Conservation (phyloP, 1,284 basidiomycete species). For the Microbotryum intermedium region DNA sequence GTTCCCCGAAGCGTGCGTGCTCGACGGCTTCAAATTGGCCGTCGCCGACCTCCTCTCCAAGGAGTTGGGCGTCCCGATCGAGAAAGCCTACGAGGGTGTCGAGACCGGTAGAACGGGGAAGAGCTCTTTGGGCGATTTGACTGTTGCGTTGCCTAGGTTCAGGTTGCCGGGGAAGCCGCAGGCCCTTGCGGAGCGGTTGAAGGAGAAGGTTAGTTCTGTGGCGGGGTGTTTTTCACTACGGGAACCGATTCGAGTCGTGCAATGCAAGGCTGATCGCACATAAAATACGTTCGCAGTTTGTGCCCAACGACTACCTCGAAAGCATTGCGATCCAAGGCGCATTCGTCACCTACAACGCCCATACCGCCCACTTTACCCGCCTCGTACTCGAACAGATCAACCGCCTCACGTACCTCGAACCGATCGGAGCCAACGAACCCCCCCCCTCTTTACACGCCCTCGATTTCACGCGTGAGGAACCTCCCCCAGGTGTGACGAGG, state of each 20-base stretch:
- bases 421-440: conserved; percentile 26
- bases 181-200: conserved; percentile 65
- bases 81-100: conserved; percentile 68
- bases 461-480: conserved; percentile 29
- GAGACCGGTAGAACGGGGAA: conserved; percentile 84
- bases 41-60: conserved; percentile 70
- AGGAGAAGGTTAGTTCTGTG: conserved; percentile 54
- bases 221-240: not conserved
- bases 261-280: conserved; percentile 34
- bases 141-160: conserved; percentile 84
- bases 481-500: conserved; percentile 28
- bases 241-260: not conserved
- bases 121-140: conserved; percentile 56
- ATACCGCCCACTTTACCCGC: conserved; percentile 61
- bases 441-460: conserved; percentile 8
- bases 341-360: conserved; percentile 74
- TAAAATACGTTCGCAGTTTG: conserved; percentile 42
- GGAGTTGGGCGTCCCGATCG: conserved; percentile 54
- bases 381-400: conserved; percentile 75
- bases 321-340: conserved; percentile 60
- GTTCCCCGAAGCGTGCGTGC: conserved; percentile 59
- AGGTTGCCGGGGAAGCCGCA: conserved; percentile 74
- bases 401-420: conserved; percentile 51
- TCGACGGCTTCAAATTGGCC: conserved; percentile 78
- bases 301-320: conserved; percentile 48